These are phyloP conservation scores for Zygoascus flipseniorum DNA, from an alignment of 805 yeast species.

Conservation along the genomic window DNA sequence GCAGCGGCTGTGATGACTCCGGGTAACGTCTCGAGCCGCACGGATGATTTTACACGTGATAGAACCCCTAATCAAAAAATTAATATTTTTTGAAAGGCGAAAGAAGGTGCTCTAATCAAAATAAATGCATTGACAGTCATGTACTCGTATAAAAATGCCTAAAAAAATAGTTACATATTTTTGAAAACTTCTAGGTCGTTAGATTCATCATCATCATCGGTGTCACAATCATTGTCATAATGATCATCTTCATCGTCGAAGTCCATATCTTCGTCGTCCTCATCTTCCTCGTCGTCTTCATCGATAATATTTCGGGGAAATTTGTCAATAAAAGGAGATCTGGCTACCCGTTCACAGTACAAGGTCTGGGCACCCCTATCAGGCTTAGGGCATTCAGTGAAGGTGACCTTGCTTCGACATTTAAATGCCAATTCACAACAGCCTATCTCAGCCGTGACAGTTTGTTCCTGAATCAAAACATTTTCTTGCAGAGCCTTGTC, in stretches of 20 bases:
- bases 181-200: background rate
- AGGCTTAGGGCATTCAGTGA: conserved; percentile 10
- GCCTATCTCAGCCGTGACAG: background rate
- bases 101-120: background rate
- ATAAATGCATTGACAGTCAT: background rate
- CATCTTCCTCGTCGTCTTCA: conserved; percentile 12
- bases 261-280: conserved; percentile 11
- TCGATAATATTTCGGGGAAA: background rate
- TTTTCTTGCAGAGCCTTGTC: background rate
- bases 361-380: background rate
- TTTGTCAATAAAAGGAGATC: conserved; percentile 3
- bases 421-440: background rate
- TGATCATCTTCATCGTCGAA: conserved; percentile 12
- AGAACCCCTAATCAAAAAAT: no score
- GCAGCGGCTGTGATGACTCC: background rate
- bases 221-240: conserved; percentile 6
- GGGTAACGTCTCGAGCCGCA: background rate
- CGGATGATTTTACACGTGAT: no score
- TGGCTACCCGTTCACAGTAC: background rate
- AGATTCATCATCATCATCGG: background rate
- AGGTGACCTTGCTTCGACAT: background rate
- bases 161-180: background rate
- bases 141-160: background rate
- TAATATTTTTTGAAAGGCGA: background rate
- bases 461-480: background rate